These are phyloP conservation scores for Pittosporum tobira DNA, from an alignment of 129 eudicot genomes.

Conservation along the genomic window DNA sequence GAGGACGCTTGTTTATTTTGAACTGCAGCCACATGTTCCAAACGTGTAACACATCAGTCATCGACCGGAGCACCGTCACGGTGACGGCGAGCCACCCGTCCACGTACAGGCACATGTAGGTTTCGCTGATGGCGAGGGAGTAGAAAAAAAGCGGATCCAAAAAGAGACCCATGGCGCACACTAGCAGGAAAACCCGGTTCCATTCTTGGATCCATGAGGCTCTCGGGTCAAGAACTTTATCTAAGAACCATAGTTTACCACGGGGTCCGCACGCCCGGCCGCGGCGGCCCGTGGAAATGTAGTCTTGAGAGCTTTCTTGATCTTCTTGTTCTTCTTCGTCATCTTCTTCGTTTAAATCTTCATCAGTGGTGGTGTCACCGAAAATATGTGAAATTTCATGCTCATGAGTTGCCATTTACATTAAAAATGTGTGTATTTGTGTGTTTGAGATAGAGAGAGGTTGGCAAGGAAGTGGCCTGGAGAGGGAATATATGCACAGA, in stretches of 20 bases:
- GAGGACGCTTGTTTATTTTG: constrained; percentile 41
- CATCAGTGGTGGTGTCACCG: constrained; percentile 13
- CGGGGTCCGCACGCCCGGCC: constrained; percentile 20
- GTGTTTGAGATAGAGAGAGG: constrained; percentile 8
- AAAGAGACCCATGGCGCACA: constrained; percentile 56
- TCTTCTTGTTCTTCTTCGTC: constrained; percentile 26
- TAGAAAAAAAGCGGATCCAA: constrained; percentile 89
- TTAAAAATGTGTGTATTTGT: constrained; percentile 10
- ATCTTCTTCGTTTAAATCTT: constrained; percentile 13
- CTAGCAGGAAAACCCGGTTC: constrained; percentile 70
- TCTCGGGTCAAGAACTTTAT: constrained; percentile 50
- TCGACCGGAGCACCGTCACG: constrained; percentile 72
- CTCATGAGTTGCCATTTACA: constrained; percentile 21
- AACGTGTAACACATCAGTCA: constrained; percentile 59
- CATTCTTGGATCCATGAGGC: constrained; percentile 67
- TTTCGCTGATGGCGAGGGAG: constrained; percentile 58
- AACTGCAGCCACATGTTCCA: constrained; percentile 95
- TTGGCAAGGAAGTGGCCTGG: not conserved
- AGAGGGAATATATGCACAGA: constrained; percentile 30
- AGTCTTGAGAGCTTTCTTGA: constrained; percentile 9
- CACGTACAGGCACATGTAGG: constrained; percentile 68
- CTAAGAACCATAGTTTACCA: constrained; percentile 19
- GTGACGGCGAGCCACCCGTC: constrained; percentile 85
- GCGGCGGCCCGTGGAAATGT: constrained; percentile 1
- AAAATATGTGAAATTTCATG: constrained; percentile 26